Conservation (phyloP, 148 eudicot species). For the Talinum fruticosum region DNA sequence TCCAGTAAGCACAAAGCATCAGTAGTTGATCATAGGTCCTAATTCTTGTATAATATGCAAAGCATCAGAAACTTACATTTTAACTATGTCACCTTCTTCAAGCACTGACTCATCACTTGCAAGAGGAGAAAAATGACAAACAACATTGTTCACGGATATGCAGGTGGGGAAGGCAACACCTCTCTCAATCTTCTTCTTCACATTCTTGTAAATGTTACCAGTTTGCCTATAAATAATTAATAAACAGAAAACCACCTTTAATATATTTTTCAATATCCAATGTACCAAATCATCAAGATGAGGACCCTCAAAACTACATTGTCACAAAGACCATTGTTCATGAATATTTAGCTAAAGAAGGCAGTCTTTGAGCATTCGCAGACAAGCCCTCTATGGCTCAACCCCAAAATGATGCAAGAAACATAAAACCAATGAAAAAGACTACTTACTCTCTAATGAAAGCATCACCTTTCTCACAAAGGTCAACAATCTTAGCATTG, state of each 20-base stretch:
- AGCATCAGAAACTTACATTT: constrained; percentile 51
- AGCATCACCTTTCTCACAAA: background rate
- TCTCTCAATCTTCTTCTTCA: constrained; percentile 87
- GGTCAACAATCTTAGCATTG: background rate
- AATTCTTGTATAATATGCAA: background rate
- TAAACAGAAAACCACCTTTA: background rate
- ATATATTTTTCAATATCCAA: background rate
- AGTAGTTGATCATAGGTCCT: background rate
- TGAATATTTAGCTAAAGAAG: background rate
- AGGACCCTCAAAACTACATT: background rate
- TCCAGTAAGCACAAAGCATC: constrained; percentile 11
- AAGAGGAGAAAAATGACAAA: constrained; percentile 79
- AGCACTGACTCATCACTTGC: constrained; percentile 74
- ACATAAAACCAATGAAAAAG: background rate
- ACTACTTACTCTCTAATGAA: background rate
- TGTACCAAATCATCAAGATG: background rate
- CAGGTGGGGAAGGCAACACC: constrained; percentile 95
- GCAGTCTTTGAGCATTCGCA: no score
- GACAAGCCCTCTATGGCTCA: background rate
- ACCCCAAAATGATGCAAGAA: background rate
- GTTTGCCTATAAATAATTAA: constrained; percentile 44
- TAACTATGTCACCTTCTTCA: constrained; percentile 75
- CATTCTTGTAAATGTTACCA: constrained; percentile 75
- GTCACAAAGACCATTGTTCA: background rate
- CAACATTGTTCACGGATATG: constrained; percentile 73